Evolutionary conservation across 2,329 filamentous ascomycete genomes (phyloP), one percentile per base, ranked within the genome.

Genomic region (Neonectria ditissima): DNA sequence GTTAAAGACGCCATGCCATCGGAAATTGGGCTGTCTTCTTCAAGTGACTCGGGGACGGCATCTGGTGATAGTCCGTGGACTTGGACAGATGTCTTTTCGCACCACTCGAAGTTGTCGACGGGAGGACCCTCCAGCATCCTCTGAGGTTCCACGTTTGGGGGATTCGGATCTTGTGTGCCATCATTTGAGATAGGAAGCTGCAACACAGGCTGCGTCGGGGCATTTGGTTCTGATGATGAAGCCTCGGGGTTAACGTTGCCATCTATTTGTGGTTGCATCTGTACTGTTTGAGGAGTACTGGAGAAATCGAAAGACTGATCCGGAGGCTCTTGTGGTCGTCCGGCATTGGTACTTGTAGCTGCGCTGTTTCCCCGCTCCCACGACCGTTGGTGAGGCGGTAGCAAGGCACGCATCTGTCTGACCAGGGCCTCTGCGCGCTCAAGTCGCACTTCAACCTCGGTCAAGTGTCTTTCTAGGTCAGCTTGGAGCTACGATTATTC

Each of bases 371-470:
- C 34, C 11, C 45, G 65, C 52, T 69, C 67, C 64, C 61, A 63
- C 10, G 65, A 50, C 59, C 74, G 58, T 13, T 68, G 55, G 34
- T 78, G 69, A 28, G 69, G 63, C 8, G 74, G 76, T 37, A 77
- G 34, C 52, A 76, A 48, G 3, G 64, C 62, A 22, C 74, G 69
- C 72, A 78, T 75, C 52, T 74, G 76, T 34, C 69, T 67, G 16
- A 78, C 65, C 22, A 78, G 58, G 0, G 69, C 74, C 58, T 78
- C 76, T 1, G 76, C 76, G 56, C 73, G 70, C 57, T 79, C 77
- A 20, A 83, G 69, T 18, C 79, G 76, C 30, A 76, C 77, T 63
- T 83, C 82, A 5, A 83, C 79, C 53, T 82, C 78, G 0, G 80
- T 83, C 18, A 84, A 73, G 65, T 80, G 76, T 62, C 78, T 79